A percentile compares a stretch with the other conserved stretches of the same genome.
Evolutionary conservation across 2,329 filamentous ascomycete genomes (phyloP).

Genomic region (Cadophora luteo-olivacea): DNA sequence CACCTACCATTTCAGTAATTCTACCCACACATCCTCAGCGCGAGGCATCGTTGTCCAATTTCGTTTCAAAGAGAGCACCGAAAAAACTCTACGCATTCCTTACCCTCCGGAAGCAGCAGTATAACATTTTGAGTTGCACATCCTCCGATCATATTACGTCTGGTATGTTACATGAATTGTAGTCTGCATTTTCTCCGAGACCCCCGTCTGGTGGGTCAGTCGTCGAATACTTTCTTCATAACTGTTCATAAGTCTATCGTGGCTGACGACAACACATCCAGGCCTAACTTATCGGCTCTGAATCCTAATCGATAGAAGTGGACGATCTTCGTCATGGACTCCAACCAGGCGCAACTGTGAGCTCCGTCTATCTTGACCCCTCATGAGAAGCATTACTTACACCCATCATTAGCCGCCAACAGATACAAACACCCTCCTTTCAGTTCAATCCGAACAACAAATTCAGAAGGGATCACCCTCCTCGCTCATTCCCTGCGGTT

Average conservation of each 20-base stretch:
- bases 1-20: slow-evolving; percentile 44
- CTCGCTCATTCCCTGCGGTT: slow-evolving; percentile 52
- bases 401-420: slow-evolving; percentile 51
- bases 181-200: slow-evolving; percentile 30
- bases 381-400: slow-evolving; percentile 47
- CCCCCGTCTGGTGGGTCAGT: slow-evolving; percentile 35
- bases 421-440: slow-evolving; percentile 57
- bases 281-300: slow-evolving; percentile 30
- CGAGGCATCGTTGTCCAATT: slow-evolving; percentile 50
- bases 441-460: slow-evolving; percentile 56
- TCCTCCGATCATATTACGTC: slow-evolving; percentile 42
- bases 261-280: slow-evolving; percentile 45
- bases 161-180: slow-evolving; percentile 40
- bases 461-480: slow-evolving; percentile 53
- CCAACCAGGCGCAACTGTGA: slow-evolving; percentile 60
- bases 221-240: slow-evolving; percentile 35
- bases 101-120: slow-evolving; percentile 44
- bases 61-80: slow-evolving; percentile 44
- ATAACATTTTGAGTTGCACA: slow-evolving; percentile 47
- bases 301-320: slow-evolving; percentile 36
- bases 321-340: slow-evolving; percentile 54
- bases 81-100: slow-evolving; percentile 49
- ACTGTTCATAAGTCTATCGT: slow-evolving; percentile 34
- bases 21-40: slow-evolving; percentile 48
- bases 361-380: slow-evolving; percentile 43